A percentile compares a stretch with the other conserved stretches of the same genome.
Evolutionary conservation across 2,329 filamentous ascomycete genomes (phyloP).

Genomic region (Beauveria sp.): DNA sequence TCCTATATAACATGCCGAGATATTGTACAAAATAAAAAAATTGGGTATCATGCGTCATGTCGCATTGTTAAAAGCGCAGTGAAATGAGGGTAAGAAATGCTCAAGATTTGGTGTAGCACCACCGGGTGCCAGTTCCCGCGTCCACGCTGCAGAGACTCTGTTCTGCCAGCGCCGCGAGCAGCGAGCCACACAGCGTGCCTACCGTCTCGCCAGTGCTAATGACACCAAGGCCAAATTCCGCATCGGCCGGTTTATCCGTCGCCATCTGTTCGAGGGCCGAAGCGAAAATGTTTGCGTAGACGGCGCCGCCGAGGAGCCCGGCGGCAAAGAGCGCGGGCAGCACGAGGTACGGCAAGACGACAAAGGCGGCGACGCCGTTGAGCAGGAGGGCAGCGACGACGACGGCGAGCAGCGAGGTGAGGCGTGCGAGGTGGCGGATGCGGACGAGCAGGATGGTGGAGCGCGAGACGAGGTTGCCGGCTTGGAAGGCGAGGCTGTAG

Average conservation of each 20-base stretch:
- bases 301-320: constrained; percentile 22
- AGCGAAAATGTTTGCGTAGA: constrained; percentile 21
- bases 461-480: constrained; percentile 22
- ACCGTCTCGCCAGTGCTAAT: constrained; percentile 23
- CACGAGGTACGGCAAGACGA: constrained; percentile 17
- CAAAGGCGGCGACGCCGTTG: constrained; percentile 18
- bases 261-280: constrained; percentile 16
- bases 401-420: constrained; percentile 12
- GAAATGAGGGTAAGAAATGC: not conserved
- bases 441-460: constrained; percentile 17
- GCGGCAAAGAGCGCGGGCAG: constrained; percentile 20
- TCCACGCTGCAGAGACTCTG: constrained; percentile 16
- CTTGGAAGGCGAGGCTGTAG: constrained; percentile 22
- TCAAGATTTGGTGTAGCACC: constrained; percentile 18
- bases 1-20: not conserved
- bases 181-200: constrained; percentile 20
- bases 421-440: constrained; percentile 9
- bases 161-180: constrained; percentile 21
- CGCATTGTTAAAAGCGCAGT: constrained; percentile 8
- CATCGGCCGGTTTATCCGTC: constrained; percentile 13
- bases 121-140: constrained; percentile 15
- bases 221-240: constrained; percentile 23
- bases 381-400: constrained; percentile 13
- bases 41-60: not conserved
- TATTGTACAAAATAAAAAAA: not conserved